These are phyloP conservation scores for Chrysoporthe puriensis DNA, from an alignment of 2,329 filamentous ascomycete species.

Conservation along the genomic window DNA sequence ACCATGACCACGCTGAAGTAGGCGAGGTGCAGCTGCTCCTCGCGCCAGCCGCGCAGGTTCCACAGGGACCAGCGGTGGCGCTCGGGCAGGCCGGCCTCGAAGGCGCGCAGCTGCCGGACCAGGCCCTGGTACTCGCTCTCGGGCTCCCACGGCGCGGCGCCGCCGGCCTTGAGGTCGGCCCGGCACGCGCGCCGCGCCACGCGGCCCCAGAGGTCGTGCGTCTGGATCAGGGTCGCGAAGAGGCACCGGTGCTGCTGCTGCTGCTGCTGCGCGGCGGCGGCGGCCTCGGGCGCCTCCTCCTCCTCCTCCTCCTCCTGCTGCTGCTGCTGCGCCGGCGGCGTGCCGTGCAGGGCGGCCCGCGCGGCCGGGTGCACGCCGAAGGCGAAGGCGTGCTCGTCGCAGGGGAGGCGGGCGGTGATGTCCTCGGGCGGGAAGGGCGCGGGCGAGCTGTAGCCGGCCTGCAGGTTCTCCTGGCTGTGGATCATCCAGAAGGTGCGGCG, in stretches of 20 bases:
- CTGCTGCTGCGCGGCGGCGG: conserved; percentile 5
- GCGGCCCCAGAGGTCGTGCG: conserved; percentile 43
- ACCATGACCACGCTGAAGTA: conserved; percentile 43
- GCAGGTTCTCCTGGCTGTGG: conserved; percentile 42
- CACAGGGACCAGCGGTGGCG: conserved; percentile 41
- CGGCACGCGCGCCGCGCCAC: conserved; percentile 38
- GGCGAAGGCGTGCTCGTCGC: conserved; percentile 43
- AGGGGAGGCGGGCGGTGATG: conserved; percentile 42
- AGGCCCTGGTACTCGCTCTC: conserved; percentile 35
- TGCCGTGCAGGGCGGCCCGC: conserved; percentile 40
- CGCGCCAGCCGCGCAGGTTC: conserved; percentile 43
- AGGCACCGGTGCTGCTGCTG: conserved; percentile 36
- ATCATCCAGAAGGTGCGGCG: conserved; percentile 45
- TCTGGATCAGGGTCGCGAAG: conserved; percentile 43
- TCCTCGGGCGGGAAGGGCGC: conserved; percentile 40
- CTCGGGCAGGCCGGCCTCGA: conserved; percentile 38
- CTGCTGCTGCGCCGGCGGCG: conserved; percentile 33
- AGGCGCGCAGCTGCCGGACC: conserved; percentile 32
- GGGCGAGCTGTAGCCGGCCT: conserved; percentile 41
- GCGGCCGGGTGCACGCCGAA: conserved; percentile 38
- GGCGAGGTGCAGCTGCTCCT: conserved; percentile 40
- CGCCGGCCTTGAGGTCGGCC: conserved; percentile 25
- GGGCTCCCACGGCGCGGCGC: conserved; percentile 32
- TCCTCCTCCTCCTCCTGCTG: not conserved
- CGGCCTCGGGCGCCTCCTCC: conserved; percentile 36